Evolutionary conservation across 2,329 filamentous ascomycete species (phyloP).

Genomic region (Verticillium dahliae): DNA sequence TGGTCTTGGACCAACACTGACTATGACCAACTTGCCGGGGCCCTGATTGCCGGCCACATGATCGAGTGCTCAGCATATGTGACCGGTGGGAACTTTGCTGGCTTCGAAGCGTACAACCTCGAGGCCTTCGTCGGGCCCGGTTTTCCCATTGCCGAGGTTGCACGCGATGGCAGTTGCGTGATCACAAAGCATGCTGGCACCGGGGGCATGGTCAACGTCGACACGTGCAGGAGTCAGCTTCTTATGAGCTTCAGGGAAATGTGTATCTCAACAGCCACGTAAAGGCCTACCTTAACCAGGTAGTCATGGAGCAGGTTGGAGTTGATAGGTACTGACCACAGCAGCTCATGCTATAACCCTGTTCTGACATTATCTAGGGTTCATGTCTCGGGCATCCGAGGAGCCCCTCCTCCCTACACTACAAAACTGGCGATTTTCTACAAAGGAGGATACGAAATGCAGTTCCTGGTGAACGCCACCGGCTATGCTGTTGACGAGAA

Average conservation of each 20-base stretch:
- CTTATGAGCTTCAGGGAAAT: constrained; percentile 41
- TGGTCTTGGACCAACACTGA: constrained; percentile 39
- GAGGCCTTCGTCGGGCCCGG: constrained; percentile 27
- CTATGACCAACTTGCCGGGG: constrained; percentile 37
- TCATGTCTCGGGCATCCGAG: constrained; percentile 29
- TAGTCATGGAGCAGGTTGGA: constrained; percentile 24
- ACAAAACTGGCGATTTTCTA: constrained; percentile 45
- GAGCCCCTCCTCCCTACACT: constrained; percentile 36
- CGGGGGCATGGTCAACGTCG: constrained; percentile 29
- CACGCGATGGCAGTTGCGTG: constrained; percentile 33
- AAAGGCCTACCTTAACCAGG: constrained; percentile 26
- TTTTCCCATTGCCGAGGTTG: constrained; percentile 43
- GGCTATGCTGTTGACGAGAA: constrained; percentile 42
- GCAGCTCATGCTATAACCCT: background rate
- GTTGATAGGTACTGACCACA: background rate
- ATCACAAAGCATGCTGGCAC: constrained; percentile 39
- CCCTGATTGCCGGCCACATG: constrained; percentile 39
- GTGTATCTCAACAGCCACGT: constrained; percentile 42
- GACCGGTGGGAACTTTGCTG: constrained; percentile 44
- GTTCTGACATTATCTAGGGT: constrained; percentile 21
- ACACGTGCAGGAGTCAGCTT: constrained; percentile 34
- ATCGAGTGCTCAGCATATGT: constrained; percentile 44
- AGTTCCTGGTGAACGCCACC: constrained; percentile 35
- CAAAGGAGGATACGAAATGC: constrained; percentile 36
- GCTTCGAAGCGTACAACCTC: constrained; percentile 24